phyloP scores from a whole-genome alignment of 345 rosid genomes.

The Pelargonium nanum region DNA sequence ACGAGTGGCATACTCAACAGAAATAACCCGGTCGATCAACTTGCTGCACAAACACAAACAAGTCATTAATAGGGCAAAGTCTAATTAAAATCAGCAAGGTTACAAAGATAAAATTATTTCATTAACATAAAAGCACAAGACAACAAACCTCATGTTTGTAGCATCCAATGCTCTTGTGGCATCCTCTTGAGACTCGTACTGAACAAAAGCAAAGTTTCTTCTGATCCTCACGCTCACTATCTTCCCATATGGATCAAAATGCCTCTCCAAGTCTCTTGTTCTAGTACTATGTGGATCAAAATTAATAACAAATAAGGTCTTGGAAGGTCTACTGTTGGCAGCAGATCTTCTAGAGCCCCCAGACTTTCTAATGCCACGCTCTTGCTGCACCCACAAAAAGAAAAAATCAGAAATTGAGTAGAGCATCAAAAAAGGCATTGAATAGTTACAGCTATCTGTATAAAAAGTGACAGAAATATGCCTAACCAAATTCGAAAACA shows the following conservation, averaged over 20 bases:
- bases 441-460: background rate
- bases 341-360: constrained; percentile 61
- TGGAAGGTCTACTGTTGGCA: constrained; percentile 57
- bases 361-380: constrained; percentile 57
- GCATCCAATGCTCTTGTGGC: constrained; percentile 80
- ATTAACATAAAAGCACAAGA: background rate
- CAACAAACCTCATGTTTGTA: constrained; percentile 57
- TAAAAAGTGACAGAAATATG: background rate
- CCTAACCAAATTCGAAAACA: background rate
- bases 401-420: background rate
- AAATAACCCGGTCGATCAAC: constrained; percentile 75
- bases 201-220: constrained; percentile 93
- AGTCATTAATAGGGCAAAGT: constrained; percentile 6
- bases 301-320: constrained; percentile 88
- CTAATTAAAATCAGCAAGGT: background rate
- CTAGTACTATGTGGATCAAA: constrained; percentile 78
- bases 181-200: constrained; percentile 80
- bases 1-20: constrained; percentile 86
- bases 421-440: background rate
- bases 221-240: constrained; percentile 81
- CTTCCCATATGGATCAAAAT: constrained; percentile 88
- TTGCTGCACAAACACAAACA: constrained; percentile 42
- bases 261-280: constrained; percentile 85
- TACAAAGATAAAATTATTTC: background rate
- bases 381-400: constrained; percentile 40